Conservation (phyloP, 768 basidiomycete species). For the Lactarius sanguifluus region DNA sequence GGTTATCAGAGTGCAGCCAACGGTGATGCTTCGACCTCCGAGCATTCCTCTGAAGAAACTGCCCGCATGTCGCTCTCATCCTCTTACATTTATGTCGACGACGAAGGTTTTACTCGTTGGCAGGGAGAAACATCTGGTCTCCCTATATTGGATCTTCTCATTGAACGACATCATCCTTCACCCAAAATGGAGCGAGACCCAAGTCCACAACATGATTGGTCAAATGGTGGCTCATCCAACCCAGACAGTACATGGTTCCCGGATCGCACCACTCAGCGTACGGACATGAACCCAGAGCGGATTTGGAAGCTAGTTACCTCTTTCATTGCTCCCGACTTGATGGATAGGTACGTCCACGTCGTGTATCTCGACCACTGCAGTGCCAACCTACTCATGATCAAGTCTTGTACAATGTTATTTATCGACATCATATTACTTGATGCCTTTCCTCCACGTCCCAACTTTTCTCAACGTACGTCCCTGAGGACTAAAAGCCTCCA, state of each 20-base stretch:
- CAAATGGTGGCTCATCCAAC: conserved; percentile 2
- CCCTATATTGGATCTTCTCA: conserved; percentile 80
- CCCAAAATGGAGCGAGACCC: conserved; percentile 39
- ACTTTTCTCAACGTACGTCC: conserved; percentile 69
- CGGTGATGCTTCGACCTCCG: conserved; percentile 32
- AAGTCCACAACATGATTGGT: conserved; percentile 27
- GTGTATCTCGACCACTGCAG: conserved; percentile 10
- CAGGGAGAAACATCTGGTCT: conserved; percentile 93
- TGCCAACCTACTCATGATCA: conserved; percentile 26
- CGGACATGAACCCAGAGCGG: conserved; percentile 82
- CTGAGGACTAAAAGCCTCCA: conserved; percentile 32
- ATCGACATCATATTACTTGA: conserved; percentile 89
- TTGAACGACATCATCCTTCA: conserved; percentile 60
- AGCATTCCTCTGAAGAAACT: conserved; percentile 56
- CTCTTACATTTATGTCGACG: conserved; percentile 83
- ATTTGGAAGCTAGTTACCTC: conserved; percentile 87
- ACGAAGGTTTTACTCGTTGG: conserved; percentile 86
- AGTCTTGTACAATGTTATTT: conserved; percentile 83
- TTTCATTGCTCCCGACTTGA: conserved; percentile 82
- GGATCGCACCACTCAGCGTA: conserved; percentile 68
- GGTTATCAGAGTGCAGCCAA: conserved; percentile 31
- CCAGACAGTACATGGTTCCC: conserved; percentile 69
- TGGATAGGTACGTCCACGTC: conserved; percentile 72
- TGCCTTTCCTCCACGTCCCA: conserved; percentile 91
- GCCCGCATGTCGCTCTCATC: conserved; percentile 67